phyloP scores from a whole-genome alignment of 495 filamentous ascomycete species.

The Penicillium coffeae region DNA sequence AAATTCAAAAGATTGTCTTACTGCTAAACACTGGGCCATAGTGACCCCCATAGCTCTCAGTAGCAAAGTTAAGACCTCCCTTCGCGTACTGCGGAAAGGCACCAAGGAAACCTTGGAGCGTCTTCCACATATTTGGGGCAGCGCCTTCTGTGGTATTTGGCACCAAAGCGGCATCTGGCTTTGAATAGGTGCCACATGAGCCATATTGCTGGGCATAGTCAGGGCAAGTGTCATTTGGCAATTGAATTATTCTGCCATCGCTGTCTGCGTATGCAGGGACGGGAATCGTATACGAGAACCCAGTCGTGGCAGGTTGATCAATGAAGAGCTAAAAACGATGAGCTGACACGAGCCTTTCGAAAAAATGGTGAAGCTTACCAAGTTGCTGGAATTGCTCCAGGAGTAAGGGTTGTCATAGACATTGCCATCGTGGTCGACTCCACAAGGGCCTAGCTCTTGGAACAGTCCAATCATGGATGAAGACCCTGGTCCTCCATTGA shows the following conservation, averaged over 20 bases:
- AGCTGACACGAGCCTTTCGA: neutral
- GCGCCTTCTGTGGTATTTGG: constrained; percentile 52
- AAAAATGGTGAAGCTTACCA: constrained; percentile 30
- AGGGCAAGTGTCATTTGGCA: constrained; percentile 50
- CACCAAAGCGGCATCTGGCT: constrained; percentile 46
- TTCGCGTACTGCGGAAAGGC: constrained; percentile 58
- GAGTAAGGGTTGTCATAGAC: constrained; percentile 56
- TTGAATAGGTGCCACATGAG: constrained; percentile 54
- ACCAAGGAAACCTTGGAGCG: constrained; percentile 60
- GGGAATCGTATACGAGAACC: constrained; percentile 56
- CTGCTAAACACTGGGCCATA: constrained; percentile 57
- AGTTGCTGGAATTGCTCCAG: constrained; percentile 56
- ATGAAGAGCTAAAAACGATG: constrained; percentile 36
- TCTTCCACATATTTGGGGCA: constrained; percentile 57
- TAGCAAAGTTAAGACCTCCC: constrained; percentile 55
- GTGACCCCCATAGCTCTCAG: constrained; percentile 58
- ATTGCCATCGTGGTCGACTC: constrained; percentile 46
- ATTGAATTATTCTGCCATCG: constrained; percentile 21
- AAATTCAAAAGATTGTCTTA: too few relatives aligned
- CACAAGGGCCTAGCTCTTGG: constrained; percentile 60
- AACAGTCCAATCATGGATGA: constrained; percentile 61
- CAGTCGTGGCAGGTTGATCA: constrained; percentile 57
- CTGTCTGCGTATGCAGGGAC: constrained; percentile 44
- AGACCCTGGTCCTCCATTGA: constrained; percentile 57
- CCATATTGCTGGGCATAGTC: constrained; percentile 42